Evolutionary conservation across 495 filamentous ascomycete species (phyloP).

Genomic region (Bombardia bombarda): DNA sequence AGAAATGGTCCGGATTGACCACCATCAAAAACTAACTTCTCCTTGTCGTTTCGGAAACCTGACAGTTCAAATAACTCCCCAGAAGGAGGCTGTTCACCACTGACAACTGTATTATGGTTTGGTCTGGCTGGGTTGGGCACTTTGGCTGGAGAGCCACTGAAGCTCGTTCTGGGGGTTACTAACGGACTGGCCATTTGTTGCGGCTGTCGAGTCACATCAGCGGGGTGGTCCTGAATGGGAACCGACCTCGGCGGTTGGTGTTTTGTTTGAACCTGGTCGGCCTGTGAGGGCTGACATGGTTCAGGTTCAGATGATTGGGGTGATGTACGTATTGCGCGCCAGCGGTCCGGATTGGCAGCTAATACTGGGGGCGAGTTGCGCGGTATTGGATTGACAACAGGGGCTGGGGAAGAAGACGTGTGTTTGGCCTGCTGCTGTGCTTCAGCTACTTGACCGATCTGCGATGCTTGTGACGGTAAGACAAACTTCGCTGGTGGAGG

Average conservation of each 20-base stretch:
- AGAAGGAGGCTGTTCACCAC: background rate
- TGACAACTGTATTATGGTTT: background rate
- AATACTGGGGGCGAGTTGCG: background rate
- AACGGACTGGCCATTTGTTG: constrained; percentile 4
- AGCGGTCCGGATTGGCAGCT: background rate
- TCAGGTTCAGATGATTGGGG: too few species aligned
- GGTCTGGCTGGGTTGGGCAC: constrained; percentile 6
- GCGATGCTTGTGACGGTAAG: background rate
- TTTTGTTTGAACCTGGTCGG: too few species aligned
- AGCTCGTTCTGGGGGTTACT: constrained; percentile 11
- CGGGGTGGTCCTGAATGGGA: too few species aligned
- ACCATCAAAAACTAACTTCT: background rate
- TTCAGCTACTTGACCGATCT: background rate
- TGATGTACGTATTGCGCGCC: background rate
- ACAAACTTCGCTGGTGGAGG: background rate
- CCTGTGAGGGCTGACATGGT: too few species aligned
- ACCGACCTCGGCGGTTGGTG: too few species aligned
- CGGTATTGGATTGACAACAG: background rate
- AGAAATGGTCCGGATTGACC: background rate
- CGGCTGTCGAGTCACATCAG: background rate
- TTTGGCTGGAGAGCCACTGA: constrained; percentile 4
- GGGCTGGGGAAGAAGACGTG: background rate
- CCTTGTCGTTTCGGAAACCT: too few species aligned
- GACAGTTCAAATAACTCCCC: background rate
- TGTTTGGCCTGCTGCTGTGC: background rate